Evolutionary conservation across 2,329 filamentous ascomycete genomes (phyloP).

Genomic region (Trichoderma aggressivum): DNA sequence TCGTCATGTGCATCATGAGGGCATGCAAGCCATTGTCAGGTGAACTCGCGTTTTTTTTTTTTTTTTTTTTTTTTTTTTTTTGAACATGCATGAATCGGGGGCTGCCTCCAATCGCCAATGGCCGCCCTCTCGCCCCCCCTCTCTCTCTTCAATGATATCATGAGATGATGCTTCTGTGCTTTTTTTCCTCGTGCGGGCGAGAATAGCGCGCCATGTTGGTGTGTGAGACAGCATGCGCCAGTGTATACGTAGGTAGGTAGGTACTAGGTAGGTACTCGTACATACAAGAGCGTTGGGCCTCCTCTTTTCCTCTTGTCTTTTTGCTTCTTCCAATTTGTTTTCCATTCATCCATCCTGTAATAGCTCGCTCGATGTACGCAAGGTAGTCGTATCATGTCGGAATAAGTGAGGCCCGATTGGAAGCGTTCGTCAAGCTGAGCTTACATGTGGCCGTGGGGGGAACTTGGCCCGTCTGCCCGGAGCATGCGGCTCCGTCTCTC

Average conservation of each 20-base stretch:
- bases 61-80: neutral
- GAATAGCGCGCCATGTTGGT: neutral
- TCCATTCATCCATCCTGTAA: neutral
- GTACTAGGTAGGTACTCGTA: neutral
- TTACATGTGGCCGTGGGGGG: neutral
- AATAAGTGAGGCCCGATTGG: neutral
- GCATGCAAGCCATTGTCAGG: constrained; percentile 2
- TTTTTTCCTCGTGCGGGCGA: neutral
- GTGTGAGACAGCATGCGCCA: neutral
- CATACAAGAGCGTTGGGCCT: neutral
- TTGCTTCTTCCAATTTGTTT: neutral
- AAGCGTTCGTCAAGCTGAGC: neutral
- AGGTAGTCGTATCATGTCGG: neutral
- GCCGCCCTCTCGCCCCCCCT: neutral
- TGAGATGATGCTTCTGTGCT: neutral
- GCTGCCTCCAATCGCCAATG: neutral
- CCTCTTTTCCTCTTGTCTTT: neutral
- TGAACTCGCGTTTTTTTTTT: neutral
- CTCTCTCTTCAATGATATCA: neutral
- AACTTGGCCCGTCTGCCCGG: neutral
- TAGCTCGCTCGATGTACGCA: neutral
- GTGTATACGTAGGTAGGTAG: neutral
- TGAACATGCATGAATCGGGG: neutral
- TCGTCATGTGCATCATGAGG: neutral
- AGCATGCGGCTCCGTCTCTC: neutral